Evolutionary conservation across 2,329 filamentous ascomycete species (phyloP), one percentile per base, ranked within the genome.

Genomic region (Sclerotinia subarctica): DNA sequence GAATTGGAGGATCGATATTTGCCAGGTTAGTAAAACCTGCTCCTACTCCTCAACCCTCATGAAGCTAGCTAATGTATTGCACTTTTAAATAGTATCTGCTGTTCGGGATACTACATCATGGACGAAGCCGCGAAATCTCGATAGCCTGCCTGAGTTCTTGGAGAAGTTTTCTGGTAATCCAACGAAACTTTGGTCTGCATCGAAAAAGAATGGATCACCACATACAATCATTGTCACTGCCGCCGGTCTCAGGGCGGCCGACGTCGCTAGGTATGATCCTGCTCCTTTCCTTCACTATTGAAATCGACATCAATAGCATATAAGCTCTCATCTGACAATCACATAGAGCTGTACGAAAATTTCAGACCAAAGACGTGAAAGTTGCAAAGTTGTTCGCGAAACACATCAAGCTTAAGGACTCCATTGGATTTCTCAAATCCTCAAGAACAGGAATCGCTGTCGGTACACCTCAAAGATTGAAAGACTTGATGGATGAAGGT

Each of bases 321-420:
- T 42, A 42, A 5, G n/a, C 57, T 29, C 13, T 46, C 6, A 68
- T 49, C 71, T 74, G 21, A 73, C 59, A 57, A 29, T 67, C 26
- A n/a, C 21, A 5, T 29, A 91, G 91, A 74, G 85, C 88, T 3
- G 82, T 96, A 71, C 86, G 93, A 59, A 88, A 88, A 72, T 94
- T 95, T 74, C 91, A 94, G 77, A 89, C 85, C 64, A 93, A 95
- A 78, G 88, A 92, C 11, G 88, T 85, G 62, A 85, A 87, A 57
- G 89, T 99, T 1, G 91, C 92, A 2, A 99, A 99, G 79, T 82
- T 99, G 77, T 99, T 99, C 79, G 94, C 95, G 44, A 99, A 99
- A 79, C 95, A 99, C 78, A 96, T 99, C 82, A 99, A 99, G 80
- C 80, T 99, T 15, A 87, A 92, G 65, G 94, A 98, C 74, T 91